These are phyloP conservation scores for Papilionanthe hybrid DNA, from an alignment of 116 monocot species.

Conservation along the genomic window DNA sequence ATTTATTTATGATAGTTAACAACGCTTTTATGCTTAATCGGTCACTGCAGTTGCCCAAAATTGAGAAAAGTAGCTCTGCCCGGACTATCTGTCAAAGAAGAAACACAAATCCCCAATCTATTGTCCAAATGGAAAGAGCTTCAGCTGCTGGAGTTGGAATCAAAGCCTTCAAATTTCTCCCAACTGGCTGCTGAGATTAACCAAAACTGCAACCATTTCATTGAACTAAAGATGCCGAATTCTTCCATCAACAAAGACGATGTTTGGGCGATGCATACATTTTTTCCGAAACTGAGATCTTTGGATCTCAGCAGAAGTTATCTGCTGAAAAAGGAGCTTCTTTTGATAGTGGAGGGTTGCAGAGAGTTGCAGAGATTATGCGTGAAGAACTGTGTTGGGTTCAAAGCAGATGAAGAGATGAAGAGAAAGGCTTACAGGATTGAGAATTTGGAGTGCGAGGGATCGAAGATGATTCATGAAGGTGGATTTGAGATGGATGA, in stretches of 20 bases:
- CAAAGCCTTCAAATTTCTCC: conserved; percentile 1
- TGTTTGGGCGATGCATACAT: background rate
- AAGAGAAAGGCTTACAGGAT: background rate
- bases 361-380: conserved; percentile 6
- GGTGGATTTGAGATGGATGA: background rate
- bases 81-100: background rate
- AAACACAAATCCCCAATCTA: background rate
- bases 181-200: background rate
- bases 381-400: conserved; percentile 3
- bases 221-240: background rate
- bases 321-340: background rate
- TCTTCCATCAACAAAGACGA: conserved; percentile 2
- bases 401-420: conserved; percentile 7
- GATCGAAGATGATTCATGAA: conserved; percentile 3
- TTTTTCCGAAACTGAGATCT: background rate
- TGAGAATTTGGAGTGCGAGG: background rate
- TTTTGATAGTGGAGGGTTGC: conserved; percentile 1
- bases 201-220: background rate
- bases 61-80: background rate
- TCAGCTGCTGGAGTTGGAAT: conserved; percentile 2
- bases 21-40: background rate
- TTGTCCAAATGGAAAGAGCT: conserved; percentile 5
- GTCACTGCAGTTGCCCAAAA: conserved; percentile 2
- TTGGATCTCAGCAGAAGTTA: conserved; percentile 4
- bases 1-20: too few species aligned